phyloP scores from a whole-genome alignment of 805 yeast species.

The Candida stauntonica region DNA sequence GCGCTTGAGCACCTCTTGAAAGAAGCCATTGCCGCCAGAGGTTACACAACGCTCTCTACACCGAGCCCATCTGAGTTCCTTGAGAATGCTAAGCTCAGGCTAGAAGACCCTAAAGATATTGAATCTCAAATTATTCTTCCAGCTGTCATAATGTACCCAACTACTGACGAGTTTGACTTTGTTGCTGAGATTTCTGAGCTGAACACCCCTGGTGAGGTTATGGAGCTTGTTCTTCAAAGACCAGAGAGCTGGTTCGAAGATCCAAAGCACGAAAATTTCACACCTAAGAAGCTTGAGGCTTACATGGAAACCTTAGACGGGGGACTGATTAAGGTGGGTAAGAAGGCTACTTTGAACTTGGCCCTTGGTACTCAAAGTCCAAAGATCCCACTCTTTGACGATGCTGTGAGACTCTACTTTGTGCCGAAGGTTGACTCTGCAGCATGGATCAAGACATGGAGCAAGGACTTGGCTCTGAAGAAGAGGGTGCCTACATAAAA shows the following conservation, averaged over 20 bases:
- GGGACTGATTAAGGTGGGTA: constrained; percentile 83
- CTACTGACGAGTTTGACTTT: constrained; percentile 79
- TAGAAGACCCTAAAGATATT: constrained; percentile 62
- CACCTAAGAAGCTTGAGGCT: constrained; percentile 55
- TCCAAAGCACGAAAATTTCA: constrained; percentile 58
- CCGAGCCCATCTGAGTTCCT: constrained; percentile 53
- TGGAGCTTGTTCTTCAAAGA: constrained; percentile 57
- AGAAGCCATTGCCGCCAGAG: constrained; percentile 60
- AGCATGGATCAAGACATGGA: constrained; percentile 66
- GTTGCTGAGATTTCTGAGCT: constrained; percentile 72
- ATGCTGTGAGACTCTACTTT: constrained; percentile 63
- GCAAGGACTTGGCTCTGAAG: constrained; percentile 52
- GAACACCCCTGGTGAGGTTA: constrained; percentile 57
- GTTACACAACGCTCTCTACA: constrained; percentile 45
- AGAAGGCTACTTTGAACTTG: constrained; percentile 60
- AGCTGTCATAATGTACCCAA: constrained; percentile 75
- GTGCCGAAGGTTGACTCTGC: constrained; percentile 70
- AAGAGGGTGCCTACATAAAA: constrained; percentile 31
- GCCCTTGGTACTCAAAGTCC: constrained; percentile 61
- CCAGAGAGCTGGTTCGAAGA: constrained; percentile 64
- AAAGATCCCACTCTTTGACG: constrained; percentile 72
- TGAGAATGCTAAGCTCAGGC: constrained; percentile 45
- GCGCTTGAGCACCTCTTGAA: constrained; percentile 41
- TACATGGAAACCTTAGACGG: constrained; percentile 81
- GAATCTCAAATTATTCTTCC: constrained; percentile 83